Evolutionary conservation across 768 basidiomycete genomes (phyloP).

Genomic region (Phaffia australis): DNA sequence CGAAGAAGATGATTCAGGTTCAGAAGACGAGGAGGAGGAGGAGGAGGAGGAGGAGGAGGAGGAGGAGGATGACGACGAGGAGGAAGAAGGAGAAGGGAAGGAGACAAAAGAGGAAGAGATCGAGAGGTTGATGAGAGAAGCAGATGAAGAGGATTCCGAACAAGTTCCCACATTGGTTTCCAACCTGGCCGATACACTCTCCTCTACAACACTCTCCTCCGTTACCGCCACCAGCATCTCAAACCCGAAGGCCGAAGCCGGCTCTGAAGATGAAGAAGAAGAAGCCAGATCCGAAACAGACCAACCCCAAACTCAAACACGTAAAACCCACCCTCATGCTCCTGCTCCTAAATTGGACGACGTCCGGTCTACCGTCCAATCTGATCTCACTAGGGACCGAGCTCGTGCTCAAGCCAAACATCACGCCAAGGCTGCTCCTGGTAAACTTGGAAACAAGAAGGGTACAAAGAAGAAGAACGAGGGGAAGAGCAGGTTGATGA

Average conservation of each 20-base stretch:
- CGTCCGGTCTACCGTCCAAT: slow-evolving; percentile 52
- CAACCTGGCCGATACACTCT: slow-evolving; percentile 32
- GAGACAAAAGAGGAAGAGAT: slow-evolving; percentile 29
- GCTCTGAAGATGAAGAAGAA: background rate
- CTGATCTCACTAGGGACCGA: slow-evolving; percentile 52
- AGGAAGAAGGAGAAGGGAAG: slow-evolving; percentile 25
- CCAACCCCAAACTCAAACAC: slow-evolving; percentile 9
- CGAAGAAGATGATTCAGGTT: slow-evolving; percentile 16
- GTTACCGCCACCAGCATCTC: background rate
- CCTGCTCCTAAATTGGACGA: slow-evolving; percentile 33
- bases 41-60: slow-evolving; percentile 40
- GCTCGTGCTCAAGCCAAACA: slow-evolving; percentile 60
- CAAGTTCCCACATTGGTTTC: slow-evolving; percentile 27
- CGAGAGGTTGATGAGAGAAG: slow-evolving; percentile 21
- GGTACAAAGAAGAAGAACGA: slow-evolving; percentile 83
- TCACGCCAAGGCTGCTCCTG: slow-evolving; percentile 60
- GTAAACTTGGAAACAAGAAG: slow-evolving; percentile 51
- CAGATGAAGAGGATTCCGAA: slow-evolving; percentile 20
- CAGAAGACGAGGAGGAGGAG: slow-evolving; percentile 37
- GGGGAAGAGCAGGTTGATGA: slow-evolving; percentile 31
- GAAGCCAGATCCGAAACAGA: background rate
- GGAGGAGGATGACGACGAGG: slow-evolving; percentile 36
- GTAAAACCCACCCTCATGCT: background rate
- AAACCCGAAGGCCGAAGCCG: background rate
- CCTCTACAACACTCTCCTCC: slow-evolving; percentile 30